phyloP scores from a whole-genome alignment of 805 yeast genomes.

The Cyberlindnera petersonii region DNA sequence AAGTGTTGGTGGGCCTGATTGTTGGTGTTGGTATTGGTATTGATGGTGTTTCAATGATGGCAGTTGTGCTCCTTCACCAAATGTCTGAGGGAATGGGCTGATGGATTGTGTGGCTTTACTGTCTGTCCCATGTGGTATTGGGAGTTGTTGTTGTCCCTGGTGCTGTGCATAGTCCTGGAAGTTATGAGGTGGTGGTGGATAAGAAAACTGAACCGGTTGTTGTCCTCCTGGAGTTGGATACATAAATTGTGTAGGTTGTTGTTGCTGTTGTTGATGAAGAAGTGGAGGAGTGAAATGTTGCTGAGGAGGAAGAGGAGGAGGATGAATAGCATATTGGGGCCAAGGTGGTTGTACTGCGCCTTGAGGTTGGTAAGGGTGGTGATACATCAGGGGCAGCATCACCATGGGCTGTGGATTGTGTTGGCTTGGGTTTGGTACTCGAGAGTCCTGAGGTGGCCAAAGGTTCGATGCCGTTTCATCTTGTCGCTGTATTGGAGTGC shows the following conservation, averaged over 20 bases:
- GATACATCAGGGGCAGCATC: slow-evolving; percentile 16
- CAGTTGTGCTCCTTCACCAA: slow-evolving; percentile 6
- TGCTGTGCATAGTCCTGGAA: slow-evolving; percentile 7
- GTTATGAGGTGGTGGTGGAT: slow-evolving; percentile 9
- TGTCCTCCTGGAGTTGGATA: slow-evolving; percentile 13
- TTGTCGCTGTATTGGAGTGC: slow-evolving; percentile 5
- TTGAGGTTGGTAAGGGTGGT: slow-evolving; percentile 13
- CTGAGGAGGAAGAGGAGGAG: too few relatives aligned
- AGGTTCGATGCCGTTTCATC: slow-evolving; percentile 3
- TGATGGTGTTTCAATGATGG: slow-evolving; percentile 11
- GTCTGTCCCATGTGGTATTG: slow-evolving; percentile 1
- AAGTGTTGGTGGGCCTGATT: slow-evolving; percentile 6
- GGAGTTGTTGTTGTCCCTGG: slow-evolving; percentile 3
- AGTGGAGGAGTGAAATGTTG: slow-evolving; percentile 13
- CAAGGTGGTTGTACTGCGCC: slow-evolving; percentile 7
- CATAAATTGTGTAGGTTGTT: slow-evolving; percentile 11
- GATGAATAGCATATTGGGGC: slow-evolving; percentile 12
- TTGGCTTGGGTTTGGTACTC: slow-evolving; percentile 8
- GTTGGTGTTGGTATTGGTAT: slow-evolving; percentile 15
- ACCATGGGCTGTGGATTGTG: slow-evolving; percentile 8
- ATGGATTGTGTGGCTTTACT: slow-evolving; percentile 1
- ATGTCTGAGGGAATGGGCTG: slow-evolving; percentile 4
- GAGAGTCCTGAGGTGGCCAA: slow-evolving; percentile 3
- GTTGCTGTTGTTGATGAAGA: slow-evolving; percentile 11
- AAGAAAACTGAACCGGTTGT: slow-evolving; percentile 8